Base-by-base conservation (phyloP, 768 basidiomycete genomes). In the Amanita subjunquillea region DNA sequence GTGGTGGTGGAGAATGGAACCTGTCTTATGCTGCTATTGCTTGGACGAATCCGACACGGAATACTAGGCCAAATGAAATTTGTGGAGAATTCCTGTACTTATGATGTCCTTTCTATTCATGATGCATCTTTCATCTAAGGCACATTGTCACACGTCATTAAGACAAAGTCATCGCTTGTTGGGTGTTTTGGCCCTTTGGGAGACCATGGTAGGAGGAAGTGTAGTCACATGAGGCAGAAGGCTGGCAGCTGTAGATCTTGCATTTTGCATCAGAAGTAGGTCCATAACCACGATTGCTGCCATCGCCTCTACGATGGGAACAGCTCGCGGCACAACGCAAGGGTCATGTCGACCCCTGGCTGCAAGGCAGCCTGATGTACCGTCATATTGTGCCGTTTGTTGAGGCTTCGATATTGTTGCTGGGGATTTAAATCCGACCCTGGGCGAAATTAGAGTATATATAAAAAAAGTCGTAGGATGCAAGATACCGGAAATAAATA, bases 261-360 rank as follows among this genome's bases (percentile, higher is more conserved):
- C 76, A 58, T 91, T 89, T 69, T 98, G 95, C 54, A 90, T 82
- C 38, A 97, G 76, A 54, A 97, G 74, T 61, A 87, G 81, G 65
- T 99, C 96, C 85, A 99, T 91, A 58, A 96, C 77, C 54, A 97
- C 95, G 46, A 98, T 76, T 25, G 87, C 85, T 0, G 95, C 92
- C 96, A 99, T 99, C 0, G 91, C 83, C 71, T 99, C 96, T 41
- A 98, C 95, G 60, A 99, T 99, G 40, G 96, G 93, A 7, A 97
- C 91, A 17, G 93, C 93, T 44, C 93, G 84, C 39, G 95, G 95
- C 4, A 99, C 92, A 42, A 99, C 95, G 65, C 95, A 97, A 15
- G 95, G 93, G 64, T 97, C 95, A 69, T 98, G 95, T 50, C 96
- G 78, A 10, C 96, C 96, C 30, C 91, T 79, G 36, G 96, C 88